Evolutionary conservation across 345 rosid genomes (phyloP).

Genomic region (Citrus hindsii): DNA sequence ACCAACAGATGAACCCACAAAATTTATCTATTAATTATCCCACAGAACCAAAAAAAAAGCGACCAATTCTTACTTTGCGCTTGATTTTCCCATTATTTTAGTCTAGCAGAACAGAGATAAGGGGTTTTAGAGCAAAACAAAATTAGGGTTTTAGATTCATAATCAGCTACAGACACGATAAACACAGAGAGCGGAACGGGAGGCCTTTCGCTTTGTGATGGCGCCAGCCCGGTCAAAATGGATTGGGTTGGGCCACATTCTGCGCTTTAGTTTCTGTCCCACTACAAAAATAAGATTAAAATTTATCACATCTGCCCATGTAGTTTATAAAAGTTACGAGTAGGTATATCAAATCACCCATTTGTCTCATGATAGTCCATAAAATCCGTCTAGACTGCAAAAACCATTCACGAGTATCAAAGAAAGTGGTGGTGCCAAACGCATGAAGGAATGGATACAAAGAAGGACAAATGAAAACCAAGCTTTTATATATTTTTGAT

Average conservation of each 20-base stretch:
- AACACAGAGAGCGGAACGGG: no score
- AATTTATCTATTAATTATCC: not conserved
- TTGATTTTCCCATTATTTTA: conserved; percentile 7
- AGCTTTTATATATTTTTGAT: no score
- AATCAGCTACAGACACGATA: not conserved
- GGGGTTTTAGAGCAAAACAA: not conserved
- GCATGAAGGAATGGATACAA: no score
- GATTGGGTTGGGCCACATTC: not conserved
- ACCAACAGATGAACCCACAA: not conserved
- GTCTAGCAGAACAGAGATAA: not conserved
- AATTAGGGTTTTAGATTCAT: not conserved
- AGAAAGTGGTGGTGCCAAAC: no score
- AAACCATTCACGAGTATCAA: no score
- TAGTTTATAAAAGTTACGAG: no score
- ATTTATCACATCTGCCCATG: no score
- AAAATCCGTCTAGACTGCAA: no score
- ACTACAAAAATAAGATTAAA: not conserved
- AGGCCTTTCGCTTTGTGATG: not conserved
- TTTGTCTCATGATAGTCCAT: no score
- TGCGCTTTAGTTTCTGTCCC: not conserved
- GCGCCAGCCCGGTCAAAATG: not conserved
- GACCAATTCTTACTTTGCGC: not conserved
- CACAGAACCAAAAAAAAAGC: not conserved
- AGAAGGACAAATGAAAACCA: no score
- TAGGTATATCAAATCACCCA: no score